phyloP scores from a whole-genome alignment of 441 rosid species.

The Isatis lusitanica region DNA sequence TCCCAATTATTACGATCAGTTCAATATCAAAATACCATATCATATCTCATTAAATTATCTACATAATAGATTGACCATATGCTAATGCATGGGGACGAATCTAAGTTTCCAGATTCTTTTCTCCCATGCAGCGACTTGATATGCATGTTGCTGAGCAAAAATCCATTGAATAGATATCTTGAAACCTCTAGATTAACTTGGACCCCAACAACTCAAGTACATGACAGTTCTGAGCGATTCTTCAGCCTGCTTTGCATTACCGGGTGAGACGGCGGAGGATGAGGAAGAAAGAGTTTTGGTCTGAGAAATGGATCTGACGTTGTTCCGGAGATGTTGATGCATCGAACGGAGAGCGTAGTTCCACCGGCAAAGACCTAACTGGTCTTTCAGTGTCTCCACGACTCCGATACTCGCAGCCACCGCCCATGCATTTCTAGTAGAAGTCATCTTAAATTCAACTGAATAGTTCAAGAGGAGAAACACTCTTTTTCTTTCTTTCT shows the following conservation, averaged over 20 bases:
- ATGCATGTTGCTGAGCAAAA: too few species aligned
- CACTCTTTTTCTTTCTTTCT: too few species aligned
- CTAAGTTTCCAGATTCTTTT: too few species aligned
- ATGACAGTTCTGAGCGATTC: constrained; percentile 50
- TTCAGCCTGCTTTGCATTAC: constrained; percentile 36
- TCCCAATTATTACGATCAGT: too few species aligned
- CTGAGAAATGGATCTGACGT: constrained; percentile 35
- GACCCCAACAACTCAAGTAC: constrained; percentile 65
- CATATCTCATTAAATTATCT: too few species aligned
- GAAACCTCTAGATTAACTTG: neutral
- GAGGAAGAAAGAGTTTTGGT: constrained; percentile 32
- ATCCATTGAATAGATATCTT: neutral
- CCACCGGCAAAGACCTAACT: constrained; percentile 49
- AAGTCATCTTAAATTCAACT: constrained; percentile 32
- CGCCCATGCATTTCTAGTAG: constrained; percentile 48
- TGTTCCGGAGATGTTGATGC: constrained; percentile 42
- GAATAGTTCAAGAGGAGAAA: neutral
- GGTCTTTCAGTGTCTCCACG: constrained; percentile 44
- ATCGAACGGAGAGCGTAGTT: constrained; percentile 39
- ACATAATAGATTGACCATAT: neutral
- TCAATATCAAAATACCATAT: too few species aligned
- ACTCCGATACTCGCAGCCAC: constrained; percentile 53
- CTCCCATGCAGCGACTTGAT: too few species aligned
- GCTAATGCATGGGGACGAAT: too few species aligned
- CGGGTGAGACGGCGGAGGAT: neutral